These are phyloP conservation scores for Arthroderma sp. DNA, from an alignment of 2,329 filamentous ascomycete species.

Conservation along the genomic window DNA sequence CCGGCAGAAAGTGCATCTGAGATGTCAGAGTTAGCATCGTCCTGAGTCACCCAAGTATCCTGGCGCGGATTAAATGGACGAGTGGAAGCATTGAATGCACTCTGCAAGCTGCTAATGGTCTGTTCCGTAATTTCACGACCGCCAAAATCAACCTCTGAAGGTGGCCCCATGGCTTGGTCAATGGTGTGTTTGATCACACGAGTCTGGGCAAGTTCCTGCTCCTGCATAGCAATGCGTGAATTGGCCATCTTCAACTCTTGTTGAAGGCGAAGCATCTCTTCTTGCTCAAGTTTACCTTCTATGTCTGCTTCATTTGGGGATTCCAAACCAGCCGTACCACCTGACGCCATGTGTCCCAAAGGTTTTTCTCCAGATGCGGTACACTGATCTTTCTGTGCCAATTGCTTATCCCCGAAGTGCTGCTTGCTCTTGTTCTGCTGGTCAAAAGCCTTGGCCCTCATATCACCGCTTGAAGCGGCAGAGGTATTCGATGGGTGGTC, in stretches of 20 bases:
- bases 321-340: not conserved
- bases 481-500: slow-evolving; percentile 12
- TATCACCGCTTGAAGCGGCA: not conserved
- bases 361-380: not conserved
- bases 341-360: not conserved
- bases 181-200: slow-evolving; percentile 49
- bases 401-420: not conserved
- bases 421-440: not conserved
- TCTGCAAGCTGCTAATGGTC: slow-evolving; percentile 38
- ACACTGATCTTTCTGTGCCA: not conserved
- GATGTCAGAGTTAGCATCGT: slow-evolving; percentile 33
- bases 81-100: slow-evolving; percentile 39
- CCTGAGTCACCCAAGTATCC: slow-evolving; percentile 31
- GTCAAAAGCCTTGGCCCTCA: not conserved
- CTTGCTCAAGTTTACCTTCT: slow-evolving; percentile 18
- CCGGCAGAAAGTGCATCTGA: slow-evolving; percentile 30
- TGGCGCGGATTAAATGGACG: slow-evolving; percentile 29
- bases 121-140: slow-evolving; percentile 38
- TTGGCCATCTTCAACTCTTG: slow-evolving; percentile 45
- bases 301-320: not conserved
- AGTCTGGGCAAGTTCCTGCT: slow-evolving; percentile 47
- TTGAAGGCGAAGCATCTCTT: slow-evolving; percentile 44
- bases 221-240: slow-evolving; percentile 46
- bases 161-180: slow-evolving; percentile 43
- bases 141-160: slow-evolving; percentile 40